phyloP scores from a whole-genome alignment of 1,284 basidiomycete species.

The Malassezia pachydermatis region DNA sequence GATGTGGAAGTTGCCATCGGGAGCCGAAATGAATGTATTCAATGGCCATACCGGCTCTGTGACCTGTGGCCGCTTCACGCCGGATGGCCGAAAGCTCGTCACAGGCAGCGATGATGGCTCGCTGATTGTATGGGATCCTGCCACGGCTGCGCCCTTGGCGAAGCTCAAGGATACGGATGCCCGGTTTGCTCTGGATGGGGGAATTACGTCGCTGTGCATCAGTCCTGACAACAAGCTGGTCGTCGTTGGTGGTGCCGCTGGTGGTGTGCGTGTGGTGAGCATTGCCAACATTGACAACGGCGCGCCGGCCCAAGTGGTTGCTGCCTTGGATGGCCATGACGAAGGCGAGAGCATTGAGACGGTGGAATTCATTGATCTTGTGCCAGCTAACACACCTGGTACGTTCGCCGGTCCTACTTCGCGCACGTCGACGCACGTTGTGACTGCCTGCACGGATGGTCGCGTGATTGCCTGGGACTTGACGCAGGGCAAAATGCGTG shows the following conservation, averaged over 20 bases:
- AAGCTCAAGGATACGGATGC: slow-evolving; percentile 58
- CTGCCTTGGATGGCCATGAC: slow-evolving; percentile 68
- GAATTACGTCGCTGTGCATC: slow-evolving; percentile 74
- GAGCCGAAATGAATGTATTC: slow-evolving; percentile 89
- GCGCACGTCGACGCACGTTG: slow-evolving; percentile 53
- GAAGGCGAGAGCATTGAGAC: slow-evolving; percentile 84
- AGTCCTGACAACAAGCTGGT: slow-evolving; percentile 60
- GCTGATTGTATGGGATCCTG: slow-evolving; percentile 85
- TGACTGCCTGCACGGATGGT: slow-evolving; percentile 85
- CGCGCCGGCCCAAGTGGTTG: slow-evolving; percentile 62
- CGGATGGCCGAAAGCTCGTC: slow-evolving; percentile 62
- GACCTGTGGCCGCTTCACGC: slow-evolving; percentile 80
- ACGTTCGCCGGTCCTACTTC: slow-evolving; percentile 54
- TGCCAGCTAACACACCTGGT: slow-evolving; percentile 50
- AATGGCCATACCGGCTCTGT: slow-evolving; percentile 77
- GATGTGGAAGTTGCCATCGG: slow-evolving; percentile 95
- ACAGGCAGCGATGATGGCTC: slow-evolving; percentile 75
- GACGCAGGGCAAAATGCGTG: slow-evolving; percentile 52
- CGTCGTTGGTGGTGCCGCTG: slow-evolving; percentile 74
- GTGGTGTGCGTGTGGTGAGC: slow-evolving; percentile 72
- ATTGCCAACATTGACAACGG: slow-evolving; percentile 56
- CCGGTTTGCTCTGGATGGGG: slow-evolving; percentile 53
- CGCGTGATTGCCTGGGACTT: slow-evolving; percentile 91
- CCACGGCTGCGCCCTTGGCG: slow-evolving; percentile 64
- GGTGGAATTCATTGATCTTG: slow-evolving; percentile 70